Evolutionary conservation across 1,139 yeast genomes (phyloP).

Genomic region (Hyphopichia pseudoburtonii): DNA sequence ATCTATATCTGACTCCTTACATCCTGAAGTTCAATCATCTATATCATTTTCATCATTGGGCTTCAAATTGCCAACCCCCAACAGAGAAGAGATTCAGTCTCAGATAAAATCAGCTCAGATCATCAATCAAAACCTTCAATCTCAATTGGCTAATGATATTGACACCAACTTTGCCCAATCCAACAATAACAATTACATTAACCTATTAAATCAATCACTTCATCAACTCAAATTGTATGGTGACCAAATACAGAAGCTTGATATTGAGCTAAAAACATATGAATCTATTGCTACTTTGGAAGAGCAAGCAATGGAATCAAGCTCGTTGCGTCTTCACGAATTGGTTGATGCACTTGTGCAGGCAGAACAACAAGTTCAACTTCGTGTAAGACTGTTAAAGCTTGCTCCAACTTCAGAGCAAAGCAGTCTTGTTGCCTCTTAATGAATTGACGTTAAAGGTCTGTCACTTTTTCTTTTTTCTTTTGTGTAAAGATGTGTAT

Average conservation of each 20-base stretch:
- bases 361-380: slow-evolving; percentile 38
- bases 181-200: too few species aligned
- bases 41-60: too few species aligned
- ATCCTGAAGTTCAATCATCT: too few species aligned
- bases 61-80: not conserved
- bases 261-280: slow-evolving; percentile 21
- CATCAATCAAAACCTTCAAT: not conserved
- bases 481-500: too few species aligned
- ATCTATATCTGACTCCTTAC: too few species aligned
- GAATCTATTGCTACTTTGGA: slow-evolving; percentile 25
- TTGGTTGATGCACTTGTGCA: slow-evolving; percentile 37
- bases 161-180: too few species aligned
- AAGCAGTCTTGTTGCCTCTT: too few species aligned
- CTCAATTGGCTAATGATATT: not conserved
- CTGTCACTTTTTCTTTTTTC: too few species aligned
- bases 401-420: not conserved
- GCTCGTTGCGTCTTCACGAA: slow-evolving; percentile 33
- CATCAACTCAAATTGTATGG: not conserved
- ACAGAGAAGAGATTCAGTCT: not conserved
- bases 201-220: too few species aligned
- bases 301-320: slow-evolving; percentile 21
- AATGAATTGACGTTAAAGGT: too few species aligned
- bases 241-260: slow-evolving; percentile 22
- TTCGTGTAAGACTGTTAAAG: slow-evolving; percentile 9
- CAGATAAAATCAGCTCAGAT: not conserved